A percentile compares a stretch with the other conserved stretches of the same genome.
Conservation (phyloP, 2,329 filamentous ascomycete species). For the Claviceps spartinae region DNA sequence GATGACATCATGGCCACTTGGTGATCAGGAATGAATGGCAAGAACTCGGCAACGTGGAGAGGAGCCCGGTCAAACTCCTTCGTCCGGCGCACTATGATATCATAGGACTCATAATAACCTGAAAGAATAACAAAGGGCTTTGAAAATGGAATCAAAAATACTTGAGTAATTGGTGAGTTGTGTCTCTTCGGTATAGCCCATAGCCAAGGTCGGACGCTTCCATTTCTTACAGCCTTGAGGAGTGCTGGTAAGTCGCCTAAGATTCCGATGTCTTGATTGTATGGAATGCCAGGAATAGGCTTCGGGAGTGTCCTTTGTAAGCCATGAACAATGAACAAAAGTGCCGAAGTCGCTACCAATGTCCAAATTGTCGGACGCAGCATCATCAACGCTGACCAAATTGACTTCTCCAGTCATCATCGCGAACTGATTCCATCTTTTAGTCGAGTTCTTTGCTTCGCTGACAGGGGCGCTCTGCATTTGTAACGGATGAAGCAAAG, state of each 20-base stretch:
- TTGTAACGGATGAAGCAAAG: not conserved
- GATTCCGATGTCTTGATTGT: not conserved
- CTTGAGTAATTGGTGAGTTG: not conserved
- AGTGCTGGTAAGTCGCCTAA: not conserved
- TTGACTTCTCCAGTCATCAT: not conserved
- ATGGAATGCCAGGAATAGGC: not conserved
- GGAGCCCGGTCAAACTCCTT: constrained; percentile 1
- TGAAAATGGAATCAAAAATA: not conserved
- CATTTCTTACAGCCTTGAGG: not conserved
- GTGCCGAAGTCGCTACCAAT: too few species aligned
- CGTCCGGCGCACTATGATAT: not conserved
- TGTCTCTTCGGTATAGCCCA: not conserved
- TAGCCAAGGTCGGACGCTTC: not conserved
- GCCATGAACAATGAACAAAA: not conserved
- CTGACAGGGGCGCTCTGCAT: not conserved
- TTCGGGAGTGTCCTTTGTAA: not conserved
- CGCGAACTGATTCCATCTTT: not conserved
- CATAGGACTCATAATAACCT: not conserved
- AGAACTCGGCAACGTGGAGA: not conserved
- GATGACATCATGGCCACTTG: constrained; percentile 14
- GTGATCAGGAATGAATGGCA: constrained; percentile 9
- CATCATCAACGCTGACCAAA: not conserved
- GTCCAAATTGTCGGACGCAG: not conserved
- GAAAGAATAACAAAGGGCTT: not conserved
- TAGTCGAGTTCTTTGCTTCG: not conserved